phyloP scores from a whole-genome alignment of 1,284 basidiomycete species.

The Violaceomyces palustris region DNA sequence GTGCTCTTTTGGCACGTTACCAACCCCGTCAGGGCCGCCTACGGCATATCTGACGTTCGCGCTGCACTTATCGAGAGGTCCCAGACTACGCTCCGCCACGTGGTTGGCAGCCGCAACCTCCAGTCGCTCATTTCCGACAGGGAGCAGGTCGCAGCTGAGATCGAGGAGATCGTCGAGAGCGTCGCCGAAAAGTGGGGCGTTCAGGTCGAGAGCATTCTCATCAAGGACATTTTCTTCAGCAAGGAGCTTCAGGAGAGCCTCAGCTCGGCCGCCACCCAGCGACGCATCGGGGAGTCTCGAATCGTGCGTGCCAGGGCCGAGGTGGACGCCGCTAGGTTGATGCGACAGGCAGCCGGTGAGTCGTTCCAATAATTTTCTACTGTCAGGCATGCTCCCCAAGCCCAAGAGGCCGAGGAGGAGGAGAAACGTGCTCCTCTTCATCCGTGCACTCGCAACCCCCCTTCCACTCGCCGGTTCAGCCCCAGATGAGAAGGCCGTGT shows the following conservation, averaged over 20 bases:
- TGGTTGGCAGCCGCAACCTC: constrained; percentile 74
- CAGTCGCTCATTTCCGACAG: constrained; percentile 66
- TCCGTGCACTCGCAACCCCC: too few relatives aligned
- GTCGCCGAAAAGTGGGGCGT: constrained; percentile 76
- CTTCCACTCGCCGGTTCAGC: too few relatives aligned
- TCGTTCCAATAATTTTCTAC: too few relatives aligned
- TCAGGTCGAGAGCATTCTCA: constrained; percentile 82
- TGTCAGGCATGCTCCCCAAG: too few relatives aligned
- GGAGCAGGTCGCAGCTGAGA: constrained; percentile 91
- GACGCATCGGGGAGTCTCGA: constrained; percentile 89
- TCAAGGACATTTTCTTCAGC: constrained; percentile 81
- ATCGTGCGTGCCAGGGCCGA: constrained; percentile 94
- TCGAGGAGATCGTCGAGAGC: constrained; percentile 75
- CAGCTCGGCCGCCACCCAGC: constrained; percentile 84
- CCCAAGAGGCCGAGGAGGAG: too few relatives aligned
- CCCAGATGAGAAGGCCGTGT: too few relatives aligned
- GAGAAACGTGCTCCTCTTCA: too few relatives aligned
- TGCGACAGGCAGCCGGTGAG: constrained; percentile 83
- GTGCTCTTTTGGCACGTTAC: constrained; percentile 77
- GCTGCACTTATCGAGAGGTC: constrained; percentile 85
- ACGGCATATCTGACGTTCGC: constrained; percentile 81
- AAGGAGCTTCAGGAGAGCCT: constrained; percentile 84
- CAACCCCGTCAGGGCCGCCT: constrained; percentile 65
- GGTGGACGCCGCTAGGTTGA: constrained; percentile 86
- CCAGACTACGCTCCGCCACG: constrained; percentile 89